These are phyloP conservation scores for Penicillium bialowiezense DNA, from an alignment of 495 filamentous ascomycete genomes.

Conservation along the genomic window DNA sequence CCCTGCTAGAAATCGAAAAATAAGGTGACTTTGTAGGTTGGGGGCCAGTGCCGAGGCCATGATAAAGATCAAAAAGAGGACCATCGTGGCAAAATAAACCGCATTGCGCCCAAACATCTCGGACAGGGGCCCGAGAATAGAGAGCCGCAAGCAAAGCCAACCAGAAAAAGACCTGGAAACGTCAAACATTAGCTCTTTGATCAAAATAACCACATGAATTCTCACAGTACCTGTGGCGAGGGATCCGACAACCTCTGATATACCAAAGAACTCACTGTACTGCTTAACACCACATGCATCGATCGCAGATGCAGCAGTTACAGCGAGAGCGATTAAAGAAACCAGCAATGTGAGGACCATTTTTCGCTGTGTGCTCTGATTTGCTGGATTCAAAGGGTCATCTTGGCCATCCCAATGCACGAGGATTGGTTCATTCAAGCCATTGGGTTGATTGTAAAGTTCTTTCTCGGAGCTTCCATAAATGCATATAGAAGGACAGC, in stretches of 20 bases:
- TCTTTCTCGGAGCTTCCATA: background rate
- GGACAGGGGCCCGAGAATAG: constrained; percentile 44
- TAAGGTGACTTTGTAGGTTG: constrained; percentile 39
- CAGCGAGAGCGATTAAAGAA: constrained; percentile 48
- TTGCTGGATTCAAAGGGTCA: constrained; percentile 54
- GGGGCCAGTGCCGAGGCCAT: constrained; percentile 46
- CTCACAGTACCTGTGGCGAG: constrained; percentile 25
- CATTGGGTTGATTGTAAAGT: background rate
- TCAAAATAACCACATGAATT: background rate
- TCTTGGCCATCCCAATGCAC: constrained; percentile 41
- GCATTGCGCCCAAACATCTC: constrained; percentile 57
- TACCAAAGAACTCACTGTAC: constrained; percentile 48
- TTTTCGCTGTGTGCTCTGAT: constrained; percentile 41
- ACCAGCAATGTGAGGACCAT: constrained; percentile 39
- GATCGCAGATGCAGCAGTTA: constrained; percentile 44
- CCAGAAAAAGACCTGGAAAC: constrained; percentile 2
- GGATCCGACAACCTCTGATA: constrained; percentile 47
- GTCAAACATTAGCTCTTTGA: background rate
- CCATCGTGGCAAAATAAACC: constrained; percentile 47
- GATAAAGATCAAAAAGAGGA: constrained; percentile 45
- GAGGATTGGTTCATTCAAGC: background rate
- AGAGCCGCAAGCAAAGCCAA: constrained; percentile 55
- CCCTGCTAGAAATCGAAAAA: constrained; percentile 45
- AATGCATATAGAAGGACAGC: background rate
- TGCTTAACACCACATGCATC: constrained; percentile 42